Base-by-base conservation (phyloP, 2,329 filamentous ascomycete genomes). In the Lomentospora prolificans region DNA sequence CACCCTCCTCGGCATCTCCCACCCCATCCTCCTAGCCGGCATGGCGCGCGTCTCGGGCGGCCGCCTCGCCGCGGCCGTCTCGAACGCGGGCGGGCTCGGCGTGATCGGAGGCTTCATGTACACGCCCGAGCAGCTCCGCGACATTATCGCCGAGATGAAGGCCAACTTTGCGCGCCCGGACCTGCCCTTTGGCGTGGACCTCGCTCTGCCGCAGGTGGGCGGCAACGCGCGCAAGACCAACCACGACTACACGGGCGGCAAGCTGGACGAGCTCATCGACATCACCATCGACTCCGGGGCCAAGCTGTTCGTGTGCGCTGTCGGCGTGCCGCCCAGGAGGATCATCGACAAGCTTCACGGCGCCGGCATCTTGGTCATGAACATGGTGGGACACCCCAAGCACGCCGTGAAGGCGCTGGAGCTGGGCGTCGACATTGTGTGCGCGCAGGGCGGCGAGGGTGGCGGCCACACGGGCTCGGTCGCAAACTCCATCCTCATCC, bases 351-450 rank as follows among this genome's bases (percentile, higher is more conserved):
- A 83, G 50, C 76, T 97, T 48, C 92, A 97, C 66, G 77, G 78
- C 7, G 86, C 87, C 0, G 88, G 87, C 0, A 87, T 97, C 41
- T 67, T 95, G 58, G 78, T 96, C 33, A 96, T 96, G 90, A 96
- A 96, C 69, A 96, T 96, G 91, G 90, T 96, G 19, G 92, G 92
- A 0, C 88, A 91, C 64, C 91, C 92, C 2, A 90, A 87, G 67
- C 92, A 97, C 69, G 91, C 91, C 1, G 81, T 86, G 67, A 96
- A 96, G 73, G 91, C 91, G 2, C 75, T 97, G 3, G 82, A 90
- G 52, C 81, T 86, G 0, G 92, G 92, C 46, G 90, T 95, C 8
- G 92, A 97, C 70, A 85, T 96, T 60, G 80, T 97, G 4, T 96
- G 90, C 67, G 85, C 91, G 2, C 92, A 97, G 73, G 92, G 92